phyloP scores from a whole-genome alignment of 768 basidiomycete genomes.

The Asterophora lycoperdoides region DNA sequence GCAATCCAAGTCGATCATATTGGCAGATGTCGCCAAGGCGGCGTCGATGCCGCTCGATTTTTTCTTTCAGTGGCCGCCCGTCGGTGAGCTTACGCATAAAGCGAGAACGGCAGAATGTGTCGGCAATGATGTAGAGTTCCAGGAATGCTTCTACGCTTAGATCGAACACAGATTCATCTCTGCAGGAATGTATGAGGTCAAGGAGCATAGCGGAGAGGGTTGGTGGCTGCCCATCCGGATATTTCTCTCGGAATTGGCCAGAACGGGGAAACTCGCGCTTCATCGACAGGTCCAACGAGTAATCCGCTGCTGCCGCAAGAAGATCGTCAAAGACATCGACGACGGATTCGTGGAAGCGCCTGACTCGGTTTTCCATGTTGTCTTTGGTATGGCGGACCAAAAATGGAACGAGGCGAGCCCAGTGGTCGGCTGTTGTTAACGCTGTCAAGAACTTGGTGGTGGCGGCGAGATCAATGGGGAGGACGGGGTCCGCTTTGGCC shows the following conservation, averaged over 20 bases:
- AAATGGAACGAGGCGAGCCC: neutral
- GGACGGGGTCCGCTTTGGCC: too few relatives aligned
- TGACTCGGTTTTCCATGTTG: neutral
- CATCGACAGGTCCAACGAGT: neutral
- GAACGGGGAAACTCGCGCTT: neutral
- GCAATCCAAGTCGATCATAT: neutral
- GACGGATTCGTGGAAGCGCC: neutral
- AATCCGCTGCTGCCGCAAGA: neutral
- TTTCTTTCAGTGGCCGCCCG: neutral
- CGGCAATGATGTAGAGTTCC: too few relatives aligned
- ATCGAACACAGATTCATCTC: too few relatives aligned
- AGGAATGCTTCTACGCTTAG: too few relatives aligned
- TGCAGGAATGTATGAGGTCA: too few relatives aligned
- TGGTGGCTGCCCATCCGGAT: too few relatives aligned
- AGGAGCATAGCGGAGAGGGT: too few relatives aligned
- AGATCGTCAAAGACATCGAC: neutral
- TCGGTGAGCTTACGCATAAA: neutral
- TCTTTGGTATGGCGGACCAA: neutral
- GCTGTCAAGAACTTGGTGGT: too few relatives aligned
- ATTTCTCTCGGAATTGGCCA: neutral
- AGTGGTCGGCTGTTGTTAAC: too few relatives aligned
- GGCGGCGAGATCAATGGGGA: too few relatives aligned
- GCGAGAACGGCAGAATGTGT: neutral
- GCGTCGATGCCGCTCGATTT: neutral
- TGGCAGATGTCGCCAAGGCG: neutral